These are phyloP conservation scores for Talaromyces sp. DNA, from an alignment of 2,329 filamentous ascomycete species.

Conservation along the genomic window DNA sequence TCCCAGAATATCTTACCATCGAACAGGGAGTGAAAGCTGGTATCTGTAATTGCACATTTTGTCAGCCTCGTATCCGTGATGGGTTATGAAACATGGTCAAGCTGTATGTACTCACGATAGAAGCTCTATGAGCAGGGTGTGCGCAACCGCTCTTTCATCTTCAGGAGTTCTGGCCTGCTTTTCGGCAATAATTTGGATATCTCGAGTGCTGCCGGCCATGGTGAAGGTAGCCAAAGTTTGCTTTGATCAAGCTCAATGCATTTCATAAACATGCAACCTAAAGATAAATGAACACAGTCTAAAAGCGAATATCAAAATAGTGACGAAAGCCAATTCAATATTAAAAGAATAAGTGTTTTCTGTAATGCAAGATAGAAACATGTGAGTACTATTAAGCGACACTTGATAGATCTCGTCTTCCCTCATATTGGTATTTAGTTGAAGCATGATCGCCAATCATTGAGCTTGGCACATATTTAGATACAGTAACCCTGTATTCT, in stretches of 20 bases:
- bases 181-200: neutral
- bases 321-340: neutral
- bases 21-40: conserved; percentile 95
- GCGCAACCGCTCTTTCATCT: neutral
- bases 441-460: neutral
- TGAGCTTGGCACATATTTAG: neutral
- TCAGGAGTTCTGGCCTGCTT: neutral
- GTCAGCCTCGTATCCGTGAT: neutral
- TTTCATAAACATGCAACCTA: neutral
- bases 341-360: neutral
- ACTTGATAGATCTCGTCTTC: neutral
- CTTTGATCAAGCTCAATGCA: neutral
- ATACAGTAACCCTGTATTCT: neutral
- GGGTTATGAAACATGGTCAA: neutral
- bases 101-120: neutral
- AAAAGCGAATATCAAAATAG: neutral
- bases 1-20: conserved; percentile 59
- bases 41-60: conserved; percentile 49
- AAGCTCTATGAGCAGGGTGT: conserved; percentile 1
- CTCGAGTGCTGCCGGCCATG: neutral
- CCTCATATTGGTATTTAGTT: neutral
- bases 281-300: neutral
- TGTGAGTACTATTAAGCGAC: neutral
- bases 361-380: neutral
- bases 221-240: neutral